phyloP scores from a whole-genome alignment of 202 grass and related monocot genomes.

The Schoenoplectus triqueter region DNA sequence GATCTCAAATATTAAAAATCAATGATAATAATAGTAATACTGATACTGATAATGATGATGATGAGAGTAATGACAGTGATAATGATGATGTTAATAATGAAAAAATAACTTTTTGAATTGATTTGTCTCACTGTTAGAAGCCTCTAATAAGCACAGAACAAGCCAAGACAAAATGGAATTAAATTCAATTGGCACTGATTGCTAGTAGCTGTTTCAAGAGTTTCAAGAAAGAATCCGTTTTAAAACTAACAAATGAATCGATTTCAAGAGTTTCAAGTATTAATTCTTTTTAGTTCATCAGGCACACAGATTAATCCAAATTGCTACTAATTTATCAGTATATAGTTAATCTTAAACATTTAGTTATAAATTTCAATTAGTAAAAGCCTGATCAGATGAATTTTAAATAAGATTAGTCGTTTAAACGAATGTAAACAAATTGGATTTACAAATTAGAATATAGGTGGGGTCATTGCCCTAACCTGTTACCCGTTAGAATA shows the following conservation, averaged over 20 bases:
- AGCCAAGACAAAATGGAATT: background rate
- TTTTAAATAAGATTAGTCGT: background rate
- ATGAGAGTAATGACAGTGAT: background rate
- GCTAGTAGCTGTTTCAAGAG: background rate
- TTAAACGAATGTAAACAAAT: background rate
- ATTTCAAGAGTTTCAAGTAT: background rate
- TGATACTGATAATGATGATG: too few species aligned
- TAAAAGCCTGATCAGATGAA: background rate
- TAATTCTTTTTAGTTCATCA: background rate
- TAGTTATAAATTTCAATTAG: background rate
- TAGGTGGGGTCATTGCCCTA: too few species aligned
- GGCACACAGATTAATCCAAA: background rate
- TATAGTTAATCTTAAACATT: background rate
- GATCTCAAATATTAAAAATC: slow-evolving; percentile 38
- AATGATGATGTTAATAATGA: background rate
- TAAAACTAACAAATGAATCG: background rate
- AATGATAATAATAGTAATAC: too few species aligned
- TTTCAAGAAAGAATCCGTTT: background rate
- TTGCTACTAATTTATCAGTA: background rate
- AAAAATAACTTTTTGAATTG: background rate
- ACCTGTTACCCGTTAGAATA: too few species aligned
- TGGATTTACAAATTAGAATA: background rate
- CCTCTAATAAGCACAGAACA: too few species aligned
- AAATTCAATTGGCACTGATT: background rate
- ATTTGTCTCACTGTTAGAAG: background rate